A percentile compares a stretch with the other conserved stretches of the same genome.
Conservation (phyloP, 495 filamentous ascomycete species). For the Hypomontagnella monticulosa region DNA sequence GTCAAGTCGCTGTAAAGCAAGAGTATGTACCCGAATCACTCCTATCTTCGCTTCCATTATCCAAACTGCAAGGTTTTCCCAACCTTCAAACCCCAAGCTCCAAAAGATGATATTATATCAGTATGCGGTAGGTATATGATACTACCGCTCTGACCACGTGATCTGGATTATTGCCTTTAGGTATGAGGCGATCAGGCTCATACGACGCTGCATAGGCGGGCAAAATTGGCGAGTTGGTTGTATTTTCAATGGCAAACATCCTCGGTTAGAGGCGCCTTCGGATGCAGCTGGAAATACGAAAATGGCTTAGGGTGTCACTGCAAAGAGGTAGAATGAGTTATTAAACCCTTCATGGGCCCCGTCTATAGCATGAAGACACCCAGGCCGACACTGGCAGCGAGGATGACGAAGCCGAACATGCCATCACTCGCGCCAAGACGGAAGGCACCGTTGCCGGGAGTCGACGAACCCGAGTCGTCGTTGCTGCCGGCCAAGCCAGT, state of each 20-base stretch:
- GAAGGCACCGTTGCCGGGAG: conserved; percentile 33
- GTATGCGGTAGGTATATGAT: conserved; percentile 5
- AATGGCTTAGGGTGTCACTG: not conserved
- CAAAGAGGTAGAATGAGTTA: not conserved
- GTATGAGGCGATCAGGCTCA: not conserved
- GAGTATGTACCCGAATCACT: conserved; percentile 27
- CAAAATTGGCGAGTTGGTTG: not conserved
- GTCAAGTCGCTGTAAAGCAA: conserved; percentile 28
- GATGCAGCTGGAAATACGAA: not conserved
- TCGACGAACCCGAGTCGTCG: conserved; percentile 18
- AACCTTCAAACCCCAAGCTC: conserved; percentile 25
- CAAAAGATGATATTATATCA: conserved; percentile 30
- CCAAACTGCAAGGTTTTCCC: conserved; percentile 24
- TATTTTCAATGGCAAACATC: not conserved
- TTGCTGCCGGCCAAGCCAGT: conserved; percentile 61
- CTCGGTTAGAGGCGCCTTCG: not conserved
- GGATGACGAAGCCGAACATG: conserved; percentile 36
- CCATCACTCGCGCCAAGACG: conserved; percentile 34
- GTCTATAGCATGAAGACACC: conserved; percentile 43
- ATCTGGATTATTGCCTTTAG: not conserved
- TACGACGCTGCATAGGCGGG: not conserved
- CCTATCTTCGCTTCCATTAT: conserved; percentile 23
- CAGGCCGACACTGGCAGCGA: conserved; percentile 41
- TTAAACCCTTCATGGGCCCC: not conserved
- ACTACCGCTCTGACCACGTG: conserved; percentile 4